Percentiles rank a stretch among this genome's conserved stretches.
Evolutionary conservation across 164 flowering plant species (phyloP).

Genomic region (Hamamelis virginiana): DNA sequence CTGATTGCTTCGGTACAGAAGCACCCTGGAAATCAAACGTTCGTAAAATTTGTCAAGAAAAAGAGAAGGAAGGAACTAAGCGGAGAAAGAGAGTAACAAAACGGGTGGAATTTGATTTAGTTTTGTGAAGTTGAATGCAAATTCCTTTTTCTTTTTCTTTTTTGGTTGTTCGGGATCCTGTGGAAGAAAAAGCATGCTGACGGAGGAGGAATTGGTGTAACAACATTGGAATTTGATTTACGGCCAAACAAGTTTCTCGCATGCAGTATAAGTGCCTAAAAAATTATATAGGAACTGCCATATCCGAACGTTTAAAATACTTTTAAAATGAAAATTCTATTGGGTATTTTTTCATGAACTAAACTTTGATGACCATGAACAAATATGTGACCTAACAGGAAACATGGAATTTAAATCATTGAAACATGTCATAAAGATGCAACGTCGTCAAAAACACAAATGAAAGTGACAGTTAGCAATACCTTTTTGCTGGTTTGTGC

Average conservation of each 20-base stretch:
- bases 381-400: background rate
- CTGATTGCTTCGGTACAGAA: conserved; percentile 35
- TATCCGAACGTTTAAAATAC: too few relatives aligned
- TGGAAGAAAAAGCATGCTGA: too few relatives aligned
- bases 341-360: background rate
- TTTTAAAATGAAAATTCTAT: background rate
- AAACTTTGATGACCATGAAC: background rate
- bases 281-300: too few relatives aligned
- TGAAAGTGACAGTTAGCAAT: background rate
- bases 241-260: too few relatives aligned
- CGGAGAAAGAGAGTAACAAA: background rate
- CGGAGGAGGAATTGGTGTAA: too few relatives aligned
- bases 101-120: background rate
- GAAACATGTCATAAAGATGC: background rate
- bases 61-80: background rate
- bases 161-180: too few relatives aligned
- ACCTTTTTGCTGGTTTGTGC: conserved; percentile 76
- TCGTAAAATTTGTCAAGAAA: background rate
- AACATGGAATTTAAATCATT: background rate
- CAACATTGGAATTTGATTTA: too few relatives aligned
- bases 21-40: conserved; percentile 39
- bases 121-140: background rate
- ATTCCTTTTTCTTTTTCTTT: too few relatives aligned
- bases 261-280: too few relatives aligned
- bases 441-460: background rate